Evolutionary conservation across 345 rosid species (phyloP).

Genomic region (Brassica cretica): DNA sequence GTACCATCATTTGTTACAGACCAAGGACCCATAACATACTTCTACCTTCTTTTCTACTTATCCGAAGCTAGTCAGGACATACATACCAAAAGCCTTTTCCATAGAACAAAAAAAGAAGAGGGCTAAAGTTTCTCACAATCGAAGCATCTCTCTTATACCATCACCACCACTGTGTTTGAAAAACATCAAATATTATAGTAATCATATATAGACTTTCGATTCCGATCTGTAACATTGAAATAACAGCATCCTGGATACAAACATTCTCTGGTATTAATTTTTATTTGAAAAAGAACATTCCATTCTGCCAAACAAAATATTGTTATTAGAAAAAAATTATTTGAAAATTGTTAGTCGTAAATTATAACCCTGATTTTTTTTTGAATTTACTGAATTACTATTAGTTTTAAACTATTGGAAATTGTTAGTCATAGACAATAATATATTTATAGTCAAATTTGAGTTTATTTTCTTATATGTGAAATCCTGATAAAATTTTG

Average conservation of each 20-base stretch:
- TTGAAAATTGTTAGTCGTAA: background rate
- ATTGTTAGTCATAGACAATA: background rate
- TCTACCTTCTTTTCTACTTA: no score
- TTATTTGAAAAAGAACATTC: background rate
- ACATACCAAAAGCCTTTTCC: no score
- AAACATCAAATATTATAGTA: background rate
- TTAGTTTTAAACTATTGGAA: background rate
- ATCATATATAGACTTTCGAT: background rate
- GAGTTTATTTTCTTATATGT: background rate
- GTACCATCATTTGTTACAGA: no score
- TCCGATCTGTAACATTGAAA: background rate
- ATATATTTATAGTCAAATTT: background rate
- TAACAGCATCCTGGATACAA: background rate
- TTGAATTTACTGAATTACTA: background rate
- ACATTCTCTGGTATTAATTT: background rate
- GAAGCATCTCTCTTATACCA: no score
- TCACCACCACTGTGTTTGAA: background rate
- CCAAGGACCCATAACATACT: no score
- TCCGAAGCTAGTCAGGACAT: no score
- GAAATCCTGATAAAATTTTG: background rate
- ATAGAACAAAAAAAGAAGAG: no score
- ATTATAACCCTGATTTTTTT: background rate
- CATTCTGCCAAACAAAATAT: background rate
- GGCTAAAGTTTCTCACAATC: no score
- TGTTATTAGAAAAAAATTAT: background rate